Evolutionary conservation across 148 eudicot genomes (phyloP).

Genomic region (Chenopodium quinoa): DNA sequence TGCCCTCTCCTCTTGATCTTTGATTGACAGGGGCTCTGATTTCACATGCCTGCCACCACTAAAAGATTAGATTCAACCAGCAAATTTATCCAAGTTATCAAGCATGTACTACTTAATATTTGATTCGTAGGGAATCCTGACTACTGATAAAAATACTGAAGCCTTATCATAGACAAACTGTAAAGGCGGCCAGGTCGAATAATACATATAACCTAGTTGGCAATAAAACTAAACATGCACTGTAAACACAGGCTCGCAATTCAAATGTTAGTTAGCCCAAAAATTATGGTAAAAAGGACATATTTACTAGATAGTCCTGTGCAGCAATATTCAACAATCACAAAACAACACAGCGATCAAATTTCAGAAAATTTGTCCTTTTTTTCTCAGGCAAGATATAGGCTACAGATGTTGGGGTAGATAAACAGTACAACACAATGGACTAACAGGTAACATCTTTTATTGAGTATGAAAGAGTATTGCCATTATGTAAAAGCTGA

Average conservation of each 20-base stretch:
- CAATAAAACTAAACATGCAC: background rate
- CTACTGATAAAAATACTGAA: background rate
- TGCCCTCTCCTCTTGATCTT: conserved; percentile 82
- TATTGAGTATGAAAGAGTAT: background rate
- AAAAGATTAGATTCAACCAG: conserved; percentile 14
- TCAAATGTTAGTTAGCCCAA: background rate
- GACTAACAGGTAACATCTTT: background rate
- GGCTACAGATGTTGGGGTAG: background rate
- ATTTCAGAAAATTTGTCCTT: background rate
- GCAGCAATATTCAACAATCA: background rate
- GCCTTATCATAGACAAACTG: background rate
- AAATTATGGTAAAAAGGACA: background rate
- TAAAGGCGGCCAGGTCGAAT: background rate
- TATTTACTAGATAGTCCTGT: background rate
- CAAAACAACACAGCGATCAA: background rate
- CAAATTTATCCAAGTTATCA: background rate
- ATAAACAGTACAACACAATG: background rate
- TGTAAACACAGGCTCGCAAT: background rate
- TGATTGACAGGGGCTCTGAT: conserved; percentile 64
- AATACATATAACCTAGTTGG: background rate
- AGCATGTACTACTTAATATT: background rate
- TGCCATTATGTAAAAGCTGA: background rate
- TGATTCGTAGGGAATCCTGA: background rate
- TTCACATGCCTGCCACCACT: conserved; percentile 47
- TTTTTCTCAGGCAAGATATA: background rate